Evolutionary conservation across 2,329 filamentous ascomycete species (phyloP), one percentile per base, ranked within the genome.

Genomic region (Curvularia verruculosa): DNA sequence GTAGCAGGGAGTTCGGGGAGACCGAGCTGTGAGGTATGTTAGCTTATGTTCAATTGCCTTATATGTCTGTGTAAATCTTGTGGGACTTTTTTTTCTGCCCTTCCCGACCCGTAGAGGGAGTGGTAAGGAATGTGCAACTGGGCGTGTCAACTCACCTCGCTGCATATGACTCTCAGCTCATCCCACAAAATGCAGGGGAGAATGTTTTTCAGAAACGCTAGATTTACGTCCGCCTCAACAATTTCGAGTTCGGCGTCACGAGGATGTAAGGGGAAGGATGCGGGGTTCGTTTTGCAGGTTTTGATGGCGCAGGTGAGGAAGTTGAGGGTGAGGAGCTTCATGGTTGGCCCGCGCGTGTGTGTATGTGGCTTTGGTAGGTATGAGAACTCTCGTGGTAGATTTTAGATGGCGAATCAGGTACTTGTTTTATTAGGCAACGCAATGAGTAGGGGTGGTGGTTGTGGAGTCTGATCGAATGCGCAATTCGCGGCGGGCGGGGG

Each of bases 291-390:
- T 80, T 96, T 96, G 89, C 95, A 99, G 54, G 90, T 84, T 83
- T 97, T 98, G 75, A 96, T 90, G 60, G 95, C 94, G 83, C 95
- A 99, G 70, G 92, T 95, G 64, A 98, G 83, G 79, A 99, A 99
- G 80, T 98, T 98, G 71, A 96, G 88, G 59, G 92, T 97, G 50
- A 98, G 86, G 61, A 98, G 83, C 79, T 98, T 98, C 95, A 99
- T 99, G 52, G 45, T 59, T 39, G 21, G 19, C 2, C 13, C n/a
- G 12, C 12, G 39, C 3, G 10, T 50, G 15, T 26, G 23, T 5
- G 23, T 39, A 8, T 8, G 10, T 45, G 3, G n/a, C n/a, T 43
- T n/a, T 43, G 1, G 15, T n/a, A n/a, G 7, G 34, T 36, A 36
- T 5, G 34, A 6, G 1, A 3, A 36, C 15, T 36, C 12, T n/a